These are phyloP conservation scores for Leccinum truebloodii DNA, from an alignment of 768 basidiomycete species.

Conservation along the genomic window DNA sequence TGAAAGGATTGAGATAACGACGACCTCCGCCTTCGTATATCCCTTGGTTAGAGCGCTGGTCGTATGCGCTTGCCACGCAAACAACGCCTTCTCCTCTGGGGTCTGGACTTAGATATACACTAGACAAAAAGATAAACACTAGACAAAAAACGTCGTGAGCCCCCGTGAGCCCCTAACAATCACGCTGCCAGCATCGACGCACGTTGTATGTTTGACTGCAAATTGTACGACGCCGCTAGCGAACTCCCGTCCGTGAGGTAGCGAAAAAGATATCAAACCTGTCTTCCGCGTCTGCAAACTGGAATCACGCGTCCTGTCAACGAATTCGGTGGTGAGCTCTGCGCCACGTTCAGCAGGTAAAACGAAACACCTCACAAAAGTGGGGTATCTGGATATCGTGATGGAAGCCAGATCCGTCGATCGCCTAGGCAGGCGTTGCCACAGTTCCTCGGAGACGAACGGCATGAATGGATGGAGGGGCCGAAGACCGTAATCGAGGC, in stretches of 20 bases:
- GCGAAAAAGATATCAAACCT: fast-evolving
- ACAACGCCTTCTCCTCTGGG: conserved; percentile 60
- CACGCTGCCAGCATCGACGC: too few relatives aligned
- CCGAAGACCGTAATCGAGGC: conserved; percentile 86
- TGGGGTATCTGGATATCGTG: conserved; percentile 86
- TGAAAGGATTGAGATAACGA: conserved; percentile 46
- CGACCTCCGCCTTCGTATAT: conserved; percentile 71
- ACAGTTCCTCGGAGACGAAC: conserved; percentile 42
- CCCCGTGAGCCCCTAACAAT: too few relatives aligned
- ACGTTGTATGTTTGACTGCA: too few relatives aligned
- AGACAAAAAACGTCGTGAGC: too few relatives aligned
- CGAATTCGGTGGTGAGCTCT: neutral
- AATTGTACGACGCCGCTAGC: too few relatives aligned
- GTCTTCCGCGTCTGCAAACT: too few relatives aligned
- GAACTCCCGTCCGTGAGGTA: too few relatives aligned
- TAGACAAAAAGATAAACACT: conserved; percentile 33
- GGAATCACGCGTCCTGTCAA: conserved; percentile 38
- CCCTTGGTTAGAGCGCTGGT: conserved; percentile 87
- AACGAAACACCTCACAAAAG: conserved; percentile 54
- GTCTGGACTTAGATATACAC: conserved; percentile 58
- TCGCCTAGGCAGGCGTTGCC: conserved; percentile 91
- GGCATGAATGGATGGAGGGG: conserved; percentile 97
- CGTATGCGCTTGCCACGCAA: conserved; percentile 72
- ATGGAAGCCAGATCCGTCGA: conserved; percentile 83
- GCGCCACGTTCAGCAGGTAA: neutral